Conservation (phyloP, 331 rosid species). For the Rosa hybrid region DNA sequence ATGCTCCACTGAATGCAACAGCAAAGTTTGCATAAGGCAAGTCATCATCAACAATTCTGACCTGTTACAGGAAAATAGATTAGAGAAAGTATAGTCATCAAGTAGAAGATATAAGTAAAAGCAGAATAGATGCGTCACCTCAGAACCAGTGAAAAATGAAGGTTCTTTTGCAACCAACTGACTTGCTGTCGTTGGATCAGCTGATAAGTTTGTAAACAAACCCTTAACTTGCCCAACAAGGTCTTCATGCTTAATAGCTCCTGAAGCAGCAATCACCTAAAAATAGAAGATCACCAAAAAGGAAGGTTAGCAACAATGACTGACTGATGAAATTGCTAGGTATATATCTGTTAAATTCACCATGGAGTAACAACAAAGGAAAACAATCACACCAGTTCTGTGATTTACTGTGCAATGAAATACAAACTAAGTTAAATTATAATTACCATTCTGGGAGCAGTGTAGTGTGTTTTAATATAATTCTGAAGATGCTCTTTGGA, state of each 20-base stretch:
- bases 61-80: conserved; percentile 44
- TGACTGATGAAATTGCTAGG: not conserved
- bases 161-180: conserved; percentile 87
- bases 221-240: conserved; percentile 70
- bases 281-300: conserved; percentile 27
- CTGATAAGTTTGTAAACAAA: conserved; percentile 72
- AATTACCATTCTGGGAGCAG: conserved; percentile 96
- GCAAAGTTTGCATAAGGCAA: conserved; percentile 89
- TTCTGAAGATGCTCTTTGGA: conserved; percentile 82
- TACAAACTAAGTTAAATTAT: not conserved
- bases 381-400: not conserved
- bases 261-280: conserved; percentile 91
- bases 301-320: not conserved
- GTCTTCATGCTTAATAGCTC: conserved; percentile 92
- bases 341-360: too few relatives aligned
- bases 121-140: conserved; percentile 49
- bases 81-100: not conserved
- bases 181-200: conserved; percentile 80
- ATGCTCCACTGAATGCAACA: conserved; percentile 88
- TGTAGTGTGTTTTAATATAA: conserved; percentile 88
- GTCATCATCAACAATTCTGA: conserved; percentile 85
- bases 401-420: not conserved
- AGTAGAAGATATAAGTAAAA: not conserved
- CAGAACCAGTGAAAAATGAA: conserved; percentile 87
- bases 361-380: not conserved